Base-by-base conservation (phyloP, 306 rosid species). In the Lotus japonicus region DNA sequence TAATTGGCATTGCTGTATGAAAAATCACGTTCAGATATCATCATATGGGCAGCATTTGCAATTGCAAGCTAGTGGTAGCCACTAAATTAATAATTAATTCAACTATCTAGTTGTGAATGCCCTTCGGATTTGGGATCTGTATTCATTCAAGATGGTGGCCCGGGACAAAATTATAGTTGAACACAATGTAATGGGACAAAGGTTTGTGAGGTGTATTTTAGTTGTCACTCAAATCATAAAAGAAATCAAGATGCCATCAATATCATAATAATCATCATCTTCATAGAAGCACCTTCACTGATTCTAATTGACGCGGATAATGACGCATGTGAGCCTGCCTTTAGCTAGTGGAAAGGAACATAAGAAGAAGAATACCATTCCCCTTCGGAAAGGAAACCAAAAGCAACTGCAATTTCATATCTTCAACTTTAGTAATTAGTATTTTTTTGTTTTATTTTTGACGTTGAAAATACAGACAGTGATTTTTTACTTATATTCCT, bases 321-420 rank as follows among this genome's bases (percentile, higher is more conserved):
- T 72, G 19, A 82, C 28, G 68, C 90, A 85, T 84, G 86, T 83
- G 90, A 79, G 58, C 17, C 61, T 72, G 73, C 39, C 82, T 65
- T 66, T 58, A 58, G 21, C 64, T 45, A 9, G 11, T 7, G 42
- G 11, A 38, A 31, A 5, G 36, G 11, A 66, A 64, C 74, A 57
- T 49, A 46, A 57, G 69, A 43, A 57, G 69, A 43, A 64, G 74
- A 51, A 69, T 64, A 46, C 35, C 68, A 75, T 62, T 63, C 55
- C 52, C 38, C 23, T 58, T 3, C 2, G 6, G 5, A 56, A 66
- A 61, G 51, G 15, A 54, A 69, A 64, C 31, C 26, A 21, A 12
- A 36, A 50, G 13, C 51, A 63, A 73, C 7, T 31, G 36, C 7
- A 31, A 31, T 31, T 31, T 31, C 36, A 31, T n/a, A n/a, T 31